Conservation (phyloP, 257 asterid species). For the Euphrasia confusa region DNA sequence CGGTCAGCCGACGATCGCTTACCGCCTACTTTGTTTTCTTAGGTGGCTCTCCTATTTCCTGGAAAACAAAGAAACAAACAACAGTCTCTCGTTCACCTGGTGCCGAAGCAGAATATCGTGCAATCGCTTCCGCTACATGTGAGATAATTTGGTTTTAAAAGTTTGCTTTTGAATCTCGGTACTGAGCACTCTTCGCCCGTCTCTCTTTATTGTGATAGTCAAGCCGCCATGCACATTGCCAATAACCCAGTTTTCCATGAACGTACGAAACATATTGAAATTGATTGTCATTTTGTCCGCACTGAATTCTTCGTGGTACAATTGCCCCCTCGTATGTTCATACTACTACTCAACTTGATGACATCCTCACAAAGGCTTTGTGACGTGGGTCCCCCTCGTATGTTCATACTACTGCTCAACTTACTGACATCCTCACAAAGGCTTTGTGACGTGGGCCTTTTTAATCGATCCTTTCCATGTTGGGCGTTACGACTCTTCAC, state of each 20-base stretch:
- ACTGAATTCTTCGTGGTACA: not conserved
- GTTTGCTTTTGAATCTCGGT: not conserved
- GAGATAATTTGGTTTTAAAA: not conserved
- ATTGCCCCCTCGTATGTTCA: not conserved
- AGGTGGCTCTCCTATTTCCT: not conserved
- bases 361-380: not conserved
- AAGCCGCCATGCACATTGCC: not conserved
- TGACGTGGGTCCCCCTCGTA: not conserved
- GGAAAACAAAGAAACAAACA: not conserved
- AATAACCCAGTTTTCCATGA: not conserved
- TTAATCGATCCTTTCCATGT: not conserved
- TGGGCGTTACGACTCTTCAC: not conserved
- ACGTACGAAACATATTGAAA: conserved; percentile 9
- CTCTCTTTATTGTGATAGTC: not conserved
- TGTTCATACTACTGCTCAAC: not conserved
- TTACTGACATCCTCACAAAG: not conserved
- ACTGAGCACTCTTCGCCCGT: not conserved
- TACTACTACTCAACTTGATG: not conserved
- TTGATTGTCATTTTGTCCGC: not conserved
- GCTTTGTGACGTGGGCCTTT: not conserved
- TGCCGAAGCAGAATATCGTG: not conserved
- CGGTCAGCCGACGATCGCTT: not conserved
- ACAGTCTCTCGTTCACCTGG: not conserved
- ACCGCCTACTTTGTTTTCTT: not conserved
- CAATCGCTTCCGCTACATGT: not conserved